Base-by-base conservation (phyloP, 169 alveolate genomes). In the Theileria luwenshuni region DNA sequence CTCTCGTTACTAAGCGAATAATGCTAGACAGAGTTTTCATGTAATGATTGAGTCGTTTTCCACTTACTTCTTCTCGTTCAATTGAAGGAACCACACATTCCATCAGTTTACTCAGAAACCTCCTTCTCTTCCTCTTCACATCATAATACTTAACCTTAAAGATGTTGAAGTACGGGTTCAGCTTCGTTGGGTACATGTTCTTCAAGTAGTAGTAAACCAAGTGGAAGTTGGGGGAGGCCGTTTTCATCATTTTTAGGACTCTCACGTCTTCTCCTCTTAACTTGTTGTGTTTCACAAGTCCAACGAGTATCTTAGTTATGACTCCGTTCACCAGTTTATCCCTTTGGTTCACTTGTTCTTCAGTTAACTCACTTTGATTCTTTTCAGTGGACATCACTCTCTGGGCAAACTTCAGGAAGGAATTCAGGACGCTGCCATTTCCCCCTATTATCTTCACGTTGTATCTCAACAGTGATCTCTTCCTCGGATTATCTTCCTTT, bases 161-260 rank as follows among this genome's bases (percentile, higher is more conserved):
- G 25, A 56, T 10, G 65, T 56, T 56, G 30, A 27, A 56, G 38
- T 56, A 56, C 17, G 65, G 65, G 65, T 56, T 56, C 23, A 56
- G 21, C 30, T 13, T 21, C 5, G 65, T 56, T 1, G 15, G 32
- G 21, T 23, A 56, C 45, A 56, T 56, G 38, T 56, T 56, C 32
- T 56, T 56, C 45, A 56, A 38, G 45, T 56, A 56, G 38, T 56
- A 56, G 65, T 56, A 56, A 1, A 56, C 30, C 47, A 56, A 38
- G 7, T 56, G 21, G 38, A 6, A 56, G 45, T 56, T 21, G 6
- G 32, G 30, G 5, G 3, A 38, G 8, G 30, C 23, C 38, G 38
- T 28, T 21, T 21, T 56, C 3, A 56, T 56, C 30, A 56, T 56
- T 43, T 56, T 56, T 21, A 56, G 27, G 1, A 56, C 65, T 43